Base-by-base conservation (phyloP, 306 rosid genomes). In the Castanea mollissima region DNA sequence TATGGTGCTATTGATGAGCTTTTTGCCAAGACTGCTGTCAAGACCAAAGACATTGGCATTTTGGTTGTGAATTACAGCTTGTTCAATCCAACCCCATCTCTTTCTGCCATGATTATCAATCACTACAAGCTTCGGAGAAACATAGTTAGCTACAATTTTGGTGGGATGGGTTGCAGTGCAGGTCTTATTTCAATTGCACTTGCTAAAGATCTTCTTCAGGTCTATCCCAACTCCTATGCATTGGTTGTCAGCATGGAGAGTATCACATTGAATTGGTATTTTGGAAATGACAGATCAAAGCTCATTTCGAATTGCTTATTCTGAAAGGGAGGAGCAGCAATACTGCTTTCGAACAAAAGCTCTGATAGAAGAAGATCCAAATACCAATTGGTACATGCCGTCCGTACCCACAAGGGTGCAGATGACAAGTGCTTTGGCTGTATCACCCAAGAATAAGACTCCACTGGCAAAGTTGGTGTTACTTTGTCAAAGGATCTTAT, bases 91-190 rank as follows among this genome's bases (percentile, higher is more conserved):
- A 93, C 97, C n/a, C 98, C 98, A 2, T 93, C 98, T 6, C 98
- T 93, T 70, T 93, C 97, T 58, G 93, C 98, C 6, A 91, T 93
- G 98, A 78, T 93, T 80, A 83, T 91, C 74, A 93, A 93, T 75
- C 97, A 90, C 80, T 93, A 93, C 84, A 92, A 88, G 89, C 97
- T 93, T 82, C 85, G 98, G 52, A 97, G 98, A 74, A 90, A 93
- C 69, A 87, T 93, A 59, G 80, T 78, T 59, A 89, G 93, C 84
- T 93, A 87, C 74, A 93, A 93, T 75, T 87, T 93, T 0, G 97
- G 98, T 55, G 98, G 97, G 67, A 93, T 93, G 98, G 98, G 98
- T 71, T 93, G 98, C 86, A 93, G 98, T 71, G 98, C 98, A 0
- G 98, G 98, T 21, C 84, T 93, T 68, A 89, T 93, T 79, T 91